phyloP scores from a whole-genome alignment of 2,329 filamentous ascomycete species.

The Phoma sp. region DNA sequence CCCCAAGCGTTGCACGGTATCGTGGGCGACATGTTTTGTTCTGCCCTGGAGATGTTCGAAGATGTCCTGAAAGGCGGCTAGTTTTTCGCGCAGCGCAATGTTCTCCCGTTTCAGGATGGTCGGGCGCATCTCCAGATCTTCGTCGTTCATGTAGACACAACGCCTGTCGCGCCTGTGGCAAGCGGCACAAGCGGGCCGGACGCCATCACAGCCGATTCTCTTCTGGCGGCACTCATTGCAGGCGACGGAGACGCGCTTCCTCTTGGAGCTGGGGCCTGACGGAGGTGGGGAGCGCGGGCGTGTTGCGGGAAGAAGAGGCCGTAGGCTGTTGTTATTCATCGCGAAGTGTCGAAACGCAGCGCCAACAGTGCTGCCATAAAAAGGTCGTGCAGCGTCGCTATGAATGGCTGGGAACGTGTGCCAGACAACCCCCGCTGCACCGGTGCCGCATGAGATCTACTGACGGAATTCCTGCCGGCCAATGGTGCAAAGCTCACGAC shows the following conservation, averaged over 20 bases:
- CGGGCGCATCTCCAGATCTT: conserved; percentile 17
- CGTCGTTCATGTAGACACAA: conserved; percentile 21
- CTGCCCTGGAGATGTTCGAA: conserved; percentile 12
- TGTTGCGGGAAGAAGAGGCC: conserved; percentile 16
- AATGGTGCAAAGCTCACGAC: not conserved
- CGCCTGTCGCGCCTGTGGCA: conserved; percentile 13
- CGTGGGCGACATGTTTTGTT: conserved; percentile 13
- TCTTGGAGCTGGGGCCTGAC: conserved; percentile 8
- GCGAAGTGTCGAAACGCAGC: conserved; percentile 7
- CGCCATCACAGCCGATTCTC: conserved; percentile 20
- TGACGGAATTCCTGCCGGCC: not conserved
- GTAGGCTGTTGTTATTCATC: conserved; percentile 15
- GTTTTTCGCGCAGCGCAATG: conserved; percentile 13
- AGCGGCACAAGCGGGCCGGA: conserved; percentile 13
- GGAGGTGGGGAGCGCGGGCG: conserved; percentile 17
- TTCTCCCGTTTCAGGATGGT: conserved; percentile 21
- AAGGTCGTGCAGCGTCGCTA: conserved; percentile 1
- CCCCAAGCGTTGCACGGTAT: conserved; percentile 14
- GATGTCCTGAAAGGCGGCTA: conserved; percentile 13
- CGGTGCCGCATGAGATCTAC: conserved; percentile 2
- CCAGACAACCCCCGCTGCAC: not conserved
- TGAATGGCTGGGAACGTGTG: conserved; percentile 2
- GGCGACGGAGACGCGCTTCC: conserved; percentile 20
- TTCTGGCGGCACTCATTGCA: conserved; percentile 21
- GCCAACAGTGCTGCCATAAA: conserved; percentile 5